Base-by-base conservation (phyloP, 106 monocot species). In the Narthecium ossifragum region DNA sequence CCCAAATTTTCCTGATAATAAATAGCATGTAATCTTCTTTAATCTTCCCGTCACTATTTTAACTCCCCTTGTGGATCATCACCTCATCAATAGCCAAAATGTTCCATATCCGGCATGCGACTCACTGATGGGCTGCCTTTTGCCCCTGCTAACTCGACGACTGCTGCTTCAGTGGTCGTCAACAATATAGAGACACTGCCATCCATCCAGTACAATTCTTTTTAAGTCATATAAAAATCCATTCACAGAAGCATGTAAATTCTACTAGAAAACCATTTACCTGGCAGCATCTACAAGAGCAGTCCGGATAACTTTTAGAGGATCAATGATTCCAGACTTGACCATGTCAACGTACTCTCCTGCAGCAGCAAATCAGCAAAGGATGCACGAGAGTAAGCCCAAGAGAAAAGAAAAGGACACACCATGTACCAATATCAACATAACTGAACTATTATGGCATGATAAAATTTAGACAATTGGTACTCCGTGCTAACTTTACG, bases 301-400 rank as follows among this genome's bases (percentile, higher is more conserved):
- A 39, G 67, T 75, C 50, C 61, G 45, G 31, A 75, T 68, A 29
- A 75, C 74, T 39, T 75, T 75, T 34, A 75, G 55, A 41, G 67
- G 74, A 40, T 75, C 74, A 14, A 75, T 55, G 41, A 75, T 75
- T 38, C 74, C 68, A 37, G 67, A 61, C 54, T 75, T 62, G 55
- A 75, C 74, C 68, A 67, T 74, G 66, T 67, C 74, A 26, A 75
- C 74, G 12, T 75, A 75, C 13, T 68, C 62, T 17, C 67, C 74
- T 75, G 29, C 23, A 22, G 6, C 43, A 7, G 0, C 9, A 10
- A 43, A 17, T 43, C 14, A 43, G 10, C 43, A 43, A 43, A 43
- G 1, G 18, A 3, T 13, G 12, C 14, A 43, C 14, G 3, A 41
- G 2, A 41, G 2, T 3, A 3, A 41, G 41, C 17, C 17, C 41